These are phyloP conservation scores for Groenewaldozyma auringiensis DNA, from an alignment of 1,139 yeast genomes.

Conservation along the genomic window DNA sequence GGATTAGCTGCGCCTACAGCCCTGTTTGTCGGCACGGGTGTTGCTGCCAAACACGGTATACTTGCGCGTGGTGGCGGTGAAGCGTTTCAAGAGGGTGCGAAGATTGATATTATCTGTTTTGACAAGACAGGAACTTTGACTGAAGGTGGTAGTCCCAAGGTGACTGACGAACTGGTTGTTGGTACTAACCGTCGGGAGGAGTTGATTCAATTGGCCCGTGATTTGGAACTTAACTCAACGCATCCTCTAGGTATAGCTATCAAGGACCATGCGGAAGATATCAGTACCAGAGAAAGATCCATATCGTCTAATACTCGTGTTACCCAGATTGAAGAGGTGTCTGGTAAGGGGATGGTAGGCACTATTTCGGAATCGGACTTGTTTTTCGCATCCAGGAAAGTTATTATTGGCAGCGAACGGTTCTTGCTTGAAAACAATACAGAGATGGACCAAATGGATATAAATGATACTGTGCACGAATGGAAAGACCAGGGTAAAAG, in stretches of 20 bases:
- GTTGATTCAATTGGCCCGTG: slow-evolving; percentile 45
- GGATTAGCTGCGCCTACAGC: slow-evolving; percentile 93
- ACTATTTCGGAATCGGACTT: slow-evolving; percentile 18
- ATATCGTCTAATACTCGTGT: slow-evolving; percentile 31
- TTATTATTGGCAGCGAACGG: slow-evolving; percentile 59
- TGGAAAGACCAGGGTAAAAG: slow-evolving; percentile 66
- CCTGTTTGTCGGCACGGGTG: slow-evolving; percentile 81
- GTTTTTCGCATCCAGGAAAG: slow-evolving; percentile 25
- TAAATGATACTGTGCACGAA: slow-evolving; percentile 26
- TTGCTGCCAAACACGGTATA: slow-evolving; percentile 75
- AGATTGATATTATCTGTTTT: slow-evolving; percentile 57
- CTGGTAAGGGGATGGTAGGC: slow-evolving; percentile 56
- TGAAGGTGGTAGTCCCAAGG: slow-evolving; percentile 48
- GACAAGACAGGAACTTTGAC: slow-evolving; percentile 80
- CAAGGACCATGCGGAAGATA: slow-evolving; percentile 38
- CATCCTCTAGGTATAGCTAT: slow-evolving; percentile 66
- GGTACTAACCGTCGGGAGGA: slow-evolving; percentile 16
- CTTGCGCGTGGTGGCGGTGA: slow-evolving; percentile 76
- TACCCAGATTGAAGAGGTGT: slow-evolving; percentile 44
- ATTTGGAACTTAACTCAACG: slow-evolving; percentile 55
- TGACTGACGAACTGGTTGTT: slow-evolving; percentile 42
- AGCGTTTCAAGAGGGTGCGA: slow-evolving; percentile 72
- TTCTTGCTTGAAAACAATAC: slow-evolving; percentile 41
- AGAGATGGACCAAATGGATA: slow-evolving; percentile 19
- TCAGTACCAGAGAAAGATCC: slow-evolving; percentile 7